Evolutionary conservation across 2,329 filamentous ascomycete species (phyloP).

Genomic region (Hansfordia pulvinata): DNA sequence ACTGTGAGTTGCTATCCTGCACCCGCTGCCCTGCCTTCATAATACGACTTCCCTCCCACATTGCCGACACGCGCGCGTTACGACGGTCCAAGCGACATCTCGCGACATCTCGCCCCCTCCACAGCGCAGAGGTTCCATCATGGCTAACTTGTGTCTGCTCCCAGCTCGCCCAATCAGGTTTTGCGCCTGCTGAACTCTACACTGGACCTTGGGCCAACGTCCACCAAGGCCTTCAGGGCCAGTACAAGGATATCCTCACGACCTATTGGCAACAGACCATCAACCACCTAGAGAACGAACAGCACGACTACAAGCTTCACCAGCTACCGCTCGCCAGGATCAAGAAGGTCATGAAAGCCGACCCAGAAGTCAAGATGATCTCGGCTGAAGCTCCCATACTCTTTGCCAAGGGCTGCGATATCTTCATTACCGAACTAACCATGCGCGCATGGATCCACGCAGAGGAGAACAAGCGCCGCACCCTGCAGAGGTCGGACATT

Average conservation of each 20-base stretch:
- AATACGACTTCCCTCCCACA: no score
- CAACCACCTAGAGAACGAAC: conserved; percentile 85
- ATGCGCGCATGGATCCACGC: conserved; percentile 99
- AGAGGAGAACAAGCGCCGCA: conserved; percentile 95
- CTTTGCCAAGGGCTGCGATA: conserved; percentile 96
- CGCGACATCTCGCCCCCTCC: no score
- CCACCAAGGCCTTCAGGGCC: conserved; percentile 84
- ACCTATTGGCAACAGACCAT: conserved; percentile 99
- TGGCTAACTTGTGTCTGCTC: conserved; percentile 7
- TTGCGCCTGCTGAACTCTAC: conserved; percentile 86
- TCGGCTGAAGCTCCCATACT: conserved; percentile 95
- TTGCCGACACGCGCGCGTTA: no score
- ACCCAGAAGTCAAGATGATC: conserved; percentile 99
- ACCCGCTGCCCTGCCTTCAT: no score
- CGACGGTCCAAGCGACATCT: no score
- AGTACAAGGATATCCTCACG: conserved; percentile 92
- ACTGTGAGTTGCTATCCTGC: no score
- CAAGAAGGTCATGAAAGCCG: conserved; percentile 99
- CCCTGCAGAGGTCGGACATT: conserved; percentile 90
- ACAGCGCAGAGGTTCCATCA: no score
- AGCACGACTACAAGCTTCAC: conserved; percentile 97
- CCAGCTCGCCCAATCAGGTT: conserved; percentile 75
- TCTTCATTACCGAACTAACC: conserved; percentile 96
- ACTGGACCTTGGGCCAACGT: conserved; percentile 95
- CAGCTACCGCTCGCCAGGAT: conserved; percentile 94